Conservation (phyloP, 73 alveolate genomes). For the Tetrahymena malaccensis region DNA sequence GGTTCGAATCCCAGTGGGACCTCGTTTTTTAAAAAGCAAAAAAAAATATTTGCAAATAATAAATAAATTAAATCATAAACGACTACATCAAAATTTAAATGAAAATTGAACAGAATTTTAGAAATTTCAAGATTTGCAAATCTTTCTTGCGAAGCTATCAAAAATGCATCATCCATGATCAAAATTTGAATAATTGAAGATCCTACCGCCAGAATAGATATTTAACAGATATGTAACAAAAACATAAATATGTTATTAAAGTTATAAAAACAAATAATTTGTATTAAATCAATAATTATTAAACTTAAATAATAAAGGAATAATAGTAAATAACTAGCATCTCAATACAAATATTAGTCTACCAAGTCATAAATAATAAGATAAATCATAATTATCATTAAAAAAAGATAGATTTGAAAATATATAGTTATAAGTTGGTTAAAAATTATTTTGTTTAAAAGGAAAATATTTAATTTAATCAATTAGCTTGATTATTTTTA, state of each 20-base stretch:
- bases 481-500: too few relatives aligned
- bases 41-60: not conserved
- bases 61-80: not conserved
- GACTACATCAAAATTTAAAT: not conserved
- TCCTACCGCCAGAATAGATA: too few relatives aligned
- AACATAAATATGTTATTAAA: too few relatives aligned
- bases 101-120: not conserved
- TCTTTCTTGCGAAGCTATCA: not conserved
- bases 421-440: too few relatives aligned
- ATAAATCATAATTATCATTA: too few relatives aligned
- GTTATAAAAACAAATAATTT: not conserved
- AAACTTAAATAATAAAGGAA: not conserved
- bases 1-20: constrained; percentile 4
- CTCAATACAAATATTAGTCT: too few relatives aligned
- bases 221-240: not conserved
- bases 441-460: too few relatives aligned
- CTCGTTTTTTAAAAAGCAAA: not conserved
- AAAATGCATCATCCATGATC: not conserved
- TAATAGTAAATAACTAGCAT: too few relatives aligned
- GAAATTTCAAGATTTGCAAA: not conserved
- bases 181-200: not conserved
- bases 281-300: too few relatives aligned
- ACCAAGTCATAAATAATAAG: too few relatives aligned
- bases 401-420: too few relatives aligned
- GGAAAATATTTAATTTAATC: too few relatives aligned